A percentile compares a stretch with the other conserved stretches of the same genome.
Conservation (phyloP, 2,329 filamentous ascomycete species). For the Pseudopyrenochaeta lycopersici region DNA sequence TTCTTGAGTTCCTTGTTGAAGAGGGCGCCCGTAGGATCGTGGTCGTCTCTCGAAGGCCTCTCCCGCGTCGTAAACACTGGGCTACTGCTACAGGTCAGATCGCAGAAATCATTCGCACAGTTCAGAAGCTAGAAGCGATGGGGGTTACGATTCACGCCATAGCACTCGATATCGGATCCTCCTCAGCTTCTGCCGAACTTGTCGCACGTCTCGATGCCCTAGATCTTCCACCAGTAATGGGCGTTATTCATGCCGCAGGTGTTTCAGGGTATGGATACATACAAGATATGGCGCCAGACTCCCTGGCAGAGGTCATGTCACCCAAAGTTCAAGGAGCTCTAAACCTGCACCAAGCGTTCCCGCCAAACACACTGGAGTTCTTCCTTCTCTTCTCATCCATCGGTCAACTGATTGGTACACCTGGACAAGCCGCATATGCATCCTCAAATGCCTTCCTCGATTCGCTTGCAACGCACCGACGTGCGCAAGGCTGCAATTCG, state of each 20-base stretch:
- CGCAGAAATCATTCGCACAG: constrained; percentile 13
- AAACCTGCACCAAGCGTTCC: constrained; percentile 33
- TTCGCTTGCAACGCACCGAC: constrained; percentile 31
- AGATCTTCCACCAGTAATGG: constrained; percentile 50
- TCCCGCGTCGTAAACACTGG: constrained; percentile 50
- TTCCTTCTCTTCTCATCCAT: constrained; percentile 38
- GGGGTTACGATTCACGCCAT: constrained; percentile 47
- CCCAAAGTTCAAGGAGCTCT: constrained; percentile 43
- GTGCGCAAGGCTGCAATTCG: constrained; percentile 50
- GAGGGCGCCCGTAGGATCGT: constrained; percentile 55
- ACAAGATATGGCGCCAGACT: constrained; percentile 35
- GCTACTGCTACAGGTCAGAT: constrained; percentile 12
- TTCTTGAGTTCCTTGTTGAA: constrained; percentile 48
- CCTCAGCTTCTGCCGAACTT: constrained; percentile 19
- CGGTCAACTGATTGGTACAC: constrained; percentile 32
- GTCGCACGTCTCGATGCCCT: constrained; percentile 40
- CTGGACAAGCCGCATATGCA: constrained; percentile 38
- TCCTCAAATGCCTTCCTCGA: constrained; percentile 44
- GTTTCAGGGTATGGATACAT: constrained; percentile 51
- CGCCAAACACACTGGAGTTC: constrained; percentile 40
- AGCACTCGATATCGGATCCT: constrained; percentile 48
- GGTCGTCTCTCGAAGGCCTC: constrained; percentile 49
- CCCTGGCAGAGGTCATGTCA: constrained; percentile 44
- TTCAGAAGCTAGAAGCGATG: constrained; percentile 25
- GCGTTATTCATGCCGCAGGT: constrained; percentile 55